These are phyloP conservation scores for Heliamphora ciliata DNA, from an alignment of 179 eudicot species.

Conservation along the genomic window DNA sequence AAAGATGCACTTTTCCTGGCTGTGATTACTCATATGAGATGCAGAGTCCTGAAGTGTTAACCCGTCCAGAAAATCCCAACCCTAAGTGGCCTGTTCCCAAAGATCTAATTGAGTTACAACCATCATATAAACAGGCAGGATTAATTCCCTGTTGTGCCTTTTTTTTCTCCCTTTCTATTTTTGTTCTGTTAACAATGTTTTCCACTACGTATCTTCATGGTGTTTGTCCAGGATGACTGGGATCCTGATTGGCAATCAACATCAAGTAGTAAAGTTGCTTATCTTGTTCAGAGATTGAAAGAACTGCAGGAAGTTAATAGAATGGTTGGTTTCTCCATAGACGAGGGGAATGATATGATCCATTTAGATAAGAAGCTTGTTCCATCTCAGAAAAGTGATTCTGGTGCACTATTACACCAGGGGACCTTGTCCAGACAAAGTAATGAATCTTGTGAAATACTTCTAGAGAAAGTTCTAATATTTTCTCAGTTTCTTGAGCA, in stretches of 20 bases:
- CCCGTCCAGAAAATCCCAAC: slow-evolving; percentile 88
- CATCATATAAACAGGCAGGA: slow-evolving; percentile 86
- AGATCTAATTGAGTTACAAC: slow-evolving; percentile 95
- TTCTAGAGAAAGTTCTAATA: slow-evolving; percentile 65
- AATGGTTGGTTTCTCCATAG: slow-evolving; percentile 19
- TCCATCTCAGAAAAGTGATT: slow-evolving; percentile 15
- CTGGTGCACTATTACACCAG: slow-evolving; percentile 15
- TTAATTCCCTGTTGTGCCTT: neutral
- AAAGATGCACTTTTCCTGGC: slow-evolving; percentile 67
- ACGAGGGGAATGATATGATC: slow-evolving; percentile 23
- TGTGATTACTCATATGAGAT: slow-evolving; percentile 75
- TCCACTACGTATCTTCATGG: neutral
- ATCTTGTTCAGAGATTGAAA: slow-evolving; percentile 69
- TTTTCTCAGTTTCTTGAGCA: slow-evolving; percentile 99
- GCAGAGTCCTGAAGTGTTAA: slow-evolving; percentile 81
- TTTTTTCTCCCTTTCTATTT: neutral
- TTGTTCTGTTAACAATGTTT: neutral
- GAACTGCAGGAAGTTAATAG: slow-evolving; percentile 49
- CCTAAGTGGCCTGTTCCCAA: slow-evolving; percentile 99
- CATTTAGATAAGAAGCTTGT: slow-evolving; percentile 20
- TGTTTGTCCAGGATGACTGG: slow-evolving; percentile 72
- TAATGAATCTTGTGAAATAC: slow-evolving; percentile 24
- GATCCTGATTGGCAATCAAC: slow-evolving; percentile 99
- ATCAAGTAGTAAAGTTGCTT: slow-evolving; percentile 89
- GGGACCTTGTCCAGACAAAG: slow-evolving; percentile 16